Evolutionary conservation across 768 basidiomycete genomes (phyloP), one percentile per base, ranked within the genome.

Genomic region (Collybia nuda): DNA sequence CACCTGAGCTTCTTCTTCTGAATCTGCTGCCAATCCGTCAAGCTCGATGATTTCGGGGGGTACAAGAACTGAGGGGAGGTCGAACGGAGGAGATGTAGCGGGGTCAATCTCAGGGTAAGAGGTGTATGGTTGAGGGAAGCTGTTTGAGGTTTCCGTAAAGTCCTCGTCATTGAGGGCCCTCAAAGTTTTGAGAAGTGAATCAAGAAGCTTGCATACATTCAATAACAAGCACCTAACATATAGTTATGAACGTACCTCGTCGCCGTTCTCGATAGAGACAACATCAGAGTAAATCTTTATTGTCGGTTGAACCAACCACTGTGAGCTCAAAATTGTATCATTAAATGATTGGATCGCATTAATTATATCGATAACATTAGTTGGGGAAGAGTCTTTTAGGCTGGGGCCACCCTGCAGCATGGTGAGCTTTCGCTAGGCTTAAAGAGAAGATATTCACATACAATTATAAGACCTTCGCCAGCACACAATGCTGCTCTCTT

Each of bases 21-120:
- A 75, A 44, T 90, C 87, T 0, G 79, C 76, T 0, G 85, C 76
- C 40, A 92, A 69, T 0, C 79, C 77, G 36, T 92, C 91, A 7
- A 90, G 74, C 56, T 93, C 92, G 23, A 92, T 87, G 19, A 86
- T 81, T 65, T 95, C 93, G 1, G 93, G 93, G 2, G 93, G 92
- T 0, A 95, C 90, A 15, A 95, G 75, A 36, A 94, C 83, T 28
- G 82, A 76, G 5, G 91, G 91, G 8, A 95, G 74, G 24, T 82
- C 77, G 56, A 88, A 92, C 1, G 81, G 78, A 6, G 72, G 63
- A 14, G 76, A 66, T 3, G 62, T 57, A 1, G 63, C 58, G 7
- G 63, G 56, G 36, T 77, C 76, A 18, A 76, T 67, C 21, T 74
- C 72, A 0, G 76, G 68, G 51, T 77, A 74, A 29, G 74, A 68